Evolutionary conservation across 2,329 filamentous ascomycete species (phyloP), one percentile per base, ranked within the genome.

Genomic region (Paecilomyces niveus): DNA sequence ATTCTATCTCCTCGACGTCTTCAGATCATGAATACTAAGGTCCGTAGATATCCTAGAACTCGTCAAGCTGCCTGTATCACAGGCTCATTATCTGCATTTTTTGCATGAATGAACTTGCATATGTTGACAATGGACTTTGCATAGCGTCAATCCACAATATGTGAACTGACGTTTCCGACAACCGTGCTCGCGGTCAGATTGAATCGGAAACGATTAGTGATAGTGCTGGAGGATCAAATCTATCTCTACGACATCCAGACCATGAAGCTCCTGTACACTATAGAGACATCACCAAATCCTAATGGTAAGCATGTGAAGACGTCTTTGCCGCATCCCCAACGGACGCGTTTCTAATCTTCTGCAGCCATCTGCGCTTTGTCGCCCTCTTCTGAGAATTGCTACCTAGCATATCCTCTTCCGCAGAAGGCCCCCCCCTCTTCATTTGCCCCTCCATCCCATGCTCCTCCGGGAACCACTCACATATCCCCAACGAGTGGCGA

Each of bases 231-330:
- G 73, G 92, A 96, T 67, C 89, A 96, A 72, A 96, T 97, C 62
- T 99, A 97, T 76, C 83, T 99, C 54, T 99, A 99, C 78, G 94
- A 99, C 74, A 97, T 99, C 64, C 92, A 92, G 76, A 97, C 97
- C 72, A 97, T 99, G 93, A 93, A 89, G 68, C 85, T 97, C 59
- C 81, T 97, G 49, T 89, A 92, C 74, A 96, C 91, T 5, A 96
- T 97, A 63, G 86, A 92, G 59, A 97, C 93, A 5, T 97, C 93
- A 3, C 90, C 94, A 6, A 99, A 99, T 68, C 90, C 92, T 0
- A 87, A 86, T 63, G 85, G 85, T 81, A 83, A 65, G 67, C 52
- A 45, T 51, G 53, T 22, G 54, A 33, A 24, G 13, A 24, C 13
- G 8, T 54, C 21, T 26, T 26, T 11, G 35, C 18, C n/a, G 4